Base-by-base conservation (phyloP, 257 asterid species). In the Mitragyna speciosa region DNA sequence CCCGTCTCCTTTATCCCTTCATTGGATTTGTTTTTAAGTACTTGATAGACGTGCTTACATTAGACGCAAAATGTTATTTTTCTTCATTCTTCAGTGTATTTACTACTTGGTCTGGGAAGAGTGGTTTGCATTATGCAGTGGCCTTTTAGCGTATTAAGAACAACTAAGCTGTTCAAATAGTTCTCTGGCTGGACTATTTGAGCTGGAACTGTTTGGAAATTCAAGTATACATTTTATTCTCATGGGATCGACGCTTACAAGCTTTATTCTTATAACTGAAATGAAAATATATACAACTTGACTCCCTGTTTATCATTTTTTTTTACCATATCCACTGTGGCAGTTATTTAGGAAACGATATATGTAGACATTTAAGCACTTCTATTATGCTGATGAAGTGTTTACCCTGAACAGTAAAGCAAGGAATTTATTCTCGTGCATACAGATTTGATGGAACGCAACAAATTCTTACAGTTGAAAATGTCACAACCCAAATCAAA, bases 371-470 rank as follows among this genome's bases (percentile, higher is more conserved):
- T 33, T 45, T 47, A 49, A 54, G 33, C 61, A 73, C 83, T 77
- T 51, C 67, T 76, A 22, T 63, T 31, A 31, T 73, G 24, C 73
- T 82, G 77, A 80, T 84, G 76, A 80, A 76, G 75, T 47, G 58
- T 64, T 71, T 82, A 20, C 36, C 79, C 81, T 83, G 73, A 58
- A 83, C 91, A 93, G 98, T 91, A 88, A 83, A 0, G 65, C 97
- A 91, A 74, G 80, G 91, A 83, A 74, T 93, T 65, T 85, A 0
- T 83, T 86, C 90, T 9, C 89, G 97, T 31, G 15, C 86, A 1
- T 30, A 59, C 7, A 71, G 52, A 54, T 91, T 90, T 81, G 95
- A 93, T 84, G 86, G 75, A 58, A 70, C 79, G 19, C 72, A 85
- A 56, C 84, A 2, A 81, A 87, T 93, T 81, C 90, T 83, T 48